Base-by-base conservation (phyloP, 2,329 filamentous ascomycete species). In the Monilinia fructicola region DNA sequence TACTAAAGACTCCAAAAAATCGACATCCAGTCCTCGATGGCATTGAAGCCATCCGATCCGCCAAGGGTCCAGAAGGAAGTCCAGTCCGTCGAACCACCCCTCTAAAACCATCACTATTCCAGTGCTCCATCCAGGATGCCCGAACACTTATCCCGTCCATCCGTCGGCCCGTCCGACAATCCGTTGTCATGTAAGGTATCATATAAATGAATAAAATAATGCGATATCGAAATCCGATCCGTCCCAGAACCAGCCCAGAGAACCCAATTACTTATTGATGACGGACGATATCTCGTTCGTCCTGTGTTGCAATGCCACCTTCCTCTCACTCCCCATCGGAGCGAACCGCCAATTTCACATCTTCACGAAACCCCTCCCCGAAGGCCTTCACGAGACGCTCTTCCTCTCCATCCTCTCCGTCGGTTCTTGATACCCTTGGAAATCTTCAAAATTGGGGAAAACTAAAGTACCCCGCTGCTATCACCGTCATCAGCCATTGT, bases 391-490 rank as follows among this genome's bases (percentile, higher is more conserved):
- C 21, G 48, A 61, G 7, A 66, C 44, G 16, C 64, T 66, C 50
- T 65, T 65, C 21, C 64, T 31, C 28, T 67, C 61, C 64, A 66
- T 66, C n/a, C 69, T 67, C 62, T 70, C 70, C 44, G 77, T 75
- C 58, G 78, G 78, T 69, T 80, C 78, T 66, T 80, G 81, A 26
- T 79, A 79, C 53, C 85, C 84, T 81, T 87, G 79, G 71, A 83
- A 90, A 68, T 86, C 83, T 73, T 91, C 89, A 76, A 90, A 91
- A 76, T 85, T 89, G 21, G 89, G 89, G 89, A 75, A 91, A 91
- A 79, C 88, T 90, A 74, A 90, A 87, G 77, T 91, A 91, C 69
- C 85, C 84, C 66, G 81, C 83, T 73, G 79, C 71, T 73, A 66
- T 50, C 52, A 56, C 26, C 31, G 18, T 46, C 53, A 66, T 74